phyloP scores from a whole-genome alignment of 2,329 filamentous ascomycete species.

The Aphanoascus verrucosus region DNA sequence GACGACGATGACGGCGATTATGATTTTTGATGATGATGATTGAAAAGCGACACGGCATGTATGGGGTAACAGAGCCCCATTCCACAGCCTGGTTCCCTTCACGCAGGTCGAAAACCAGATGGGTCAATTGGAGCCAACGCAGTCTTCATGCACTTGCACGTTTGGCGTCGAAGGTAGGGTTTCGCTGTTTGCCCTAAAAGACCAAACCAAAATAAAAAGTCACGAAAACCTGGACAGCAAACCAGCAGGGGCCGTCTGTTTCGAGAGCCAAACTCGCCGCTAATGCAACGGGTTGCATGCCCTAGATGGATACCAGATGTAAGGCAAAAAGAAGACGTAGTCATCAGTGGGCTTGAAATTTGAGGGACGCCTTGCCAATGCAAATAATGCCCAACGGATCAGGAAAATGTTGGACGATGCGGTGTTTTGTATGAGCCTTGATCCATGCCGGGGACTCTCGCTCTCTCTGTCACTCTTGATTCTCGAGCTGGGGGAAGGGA shows the following conservation, averaged over 20 bases:
- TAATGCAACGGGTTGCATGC: constrained; percentile 9
- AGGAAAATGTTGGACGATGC: background rate
- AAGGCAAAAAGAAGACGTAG: background rate
- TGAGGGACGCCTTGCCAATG: constrained; percentile 5
- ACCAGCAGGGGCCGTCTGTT: background rate
- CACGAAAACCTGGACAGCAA: constrained; percentile 1
- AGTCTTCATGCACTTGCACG: background rate
- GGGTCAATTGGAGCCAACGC: constrained; percentile 11
- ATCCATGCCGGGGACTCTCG: too few relatives aligned
- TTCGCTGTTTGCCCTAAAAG: constrained; percentile 6
- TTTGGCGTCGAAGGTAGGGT: background rate
- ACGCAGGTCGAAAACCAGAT: background rate
- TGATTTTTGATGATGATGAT: background rate
- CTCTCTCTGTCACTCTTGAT: background rate
- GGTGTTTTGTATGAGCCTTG: too few relatives aligned
- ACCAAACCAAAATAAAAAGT: background rate
- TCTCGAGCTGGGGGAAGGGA: background rate
- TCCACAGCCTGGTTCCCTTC: too few relatives aligned
- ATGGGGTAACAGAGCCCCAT: background rate
- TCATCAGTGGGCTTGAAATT: background rate
- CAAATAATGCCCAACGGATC: constrained; percentile 6
- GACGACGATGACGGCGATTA: background rate
- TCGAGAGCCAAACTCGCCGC: background rate
- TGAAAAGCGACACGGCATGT: background rate
- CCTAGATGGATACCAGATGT: background rate